Conservation (phyloP, 495 filamentous ascomycete species). For the Penicillium cosmopolitanum region DNA sequence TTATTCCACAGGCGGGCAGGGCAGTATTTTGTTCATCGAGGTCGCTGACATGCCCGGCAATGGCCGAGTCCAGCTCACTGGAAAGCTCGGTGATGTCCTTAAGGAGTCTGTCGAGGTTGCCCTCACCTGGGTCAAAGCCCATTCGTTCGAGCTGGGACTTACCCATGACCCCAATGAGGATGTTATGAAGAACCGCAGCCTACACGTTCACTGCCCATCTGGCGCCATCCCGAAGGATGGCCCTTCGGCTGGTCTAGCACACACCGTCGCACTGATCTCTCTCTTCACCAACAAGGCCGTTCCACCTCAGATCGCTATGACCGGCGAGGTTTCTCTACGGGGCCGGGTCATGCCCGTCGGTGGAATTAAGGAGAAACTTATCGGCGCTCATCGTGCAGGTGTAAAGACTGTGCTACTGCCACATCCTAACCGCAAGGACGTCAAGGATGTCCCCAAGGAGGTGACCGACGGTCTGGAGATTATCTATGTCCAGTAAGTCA, state of each 20-base stretch:
- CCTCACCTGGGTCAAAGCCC: constrained; percentile 93
- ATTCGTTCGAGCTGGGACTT: constrained; percentile 88
- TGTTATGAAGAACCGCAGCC: constrained; percentile 92
- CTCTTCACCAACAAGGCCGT: constrained; percentile 88
- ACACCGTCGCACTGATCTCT: constrained; percentile 90
- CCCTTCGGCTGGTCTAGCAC: constrained; percentile 85
- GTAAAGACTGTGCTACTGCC: constrained; percentile 94
- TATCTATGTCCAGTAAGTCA: constrained; percentile 78
- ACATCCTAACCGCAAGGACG: constrained; percentile 87
- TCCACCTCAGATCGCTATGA: constrained; percentile 94
- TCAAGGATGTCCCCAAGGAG: constrained; percentile 88
- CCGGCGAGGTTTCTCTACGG: constrained; percentile 87
- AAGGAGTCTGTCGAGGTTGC: constrained; percentile 98
- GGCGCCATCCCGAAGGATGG: constrained; percentile 96
- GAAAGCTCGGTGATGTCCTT: constrained; percentile 96
- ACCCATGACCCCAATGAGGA: constrained; percentile 81
- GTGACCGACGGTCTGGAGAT: constrained; percentile 88
- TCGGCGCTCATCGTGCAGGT: constrained; percentile 89
- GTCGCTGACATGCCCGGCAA: constrained; percentile 95
- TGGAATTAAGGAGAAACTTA: constrained; percentile 98
- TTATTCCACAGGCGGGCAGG: constrained; percentile 91
- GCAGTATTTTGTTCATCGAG: constrained; percentile 98
- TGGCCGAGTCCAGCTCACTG: constrained; percentile 93
- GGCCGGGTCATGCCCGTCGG: constrained; percentile 89
- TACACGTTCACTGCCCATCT: constrained; percentile 96